Evolutionary conservation across 768 basidiomycete genomes (phyloP), one percentile per base, ranked within the genome.

Genomic region (Megacollybia marginata): DNA sequence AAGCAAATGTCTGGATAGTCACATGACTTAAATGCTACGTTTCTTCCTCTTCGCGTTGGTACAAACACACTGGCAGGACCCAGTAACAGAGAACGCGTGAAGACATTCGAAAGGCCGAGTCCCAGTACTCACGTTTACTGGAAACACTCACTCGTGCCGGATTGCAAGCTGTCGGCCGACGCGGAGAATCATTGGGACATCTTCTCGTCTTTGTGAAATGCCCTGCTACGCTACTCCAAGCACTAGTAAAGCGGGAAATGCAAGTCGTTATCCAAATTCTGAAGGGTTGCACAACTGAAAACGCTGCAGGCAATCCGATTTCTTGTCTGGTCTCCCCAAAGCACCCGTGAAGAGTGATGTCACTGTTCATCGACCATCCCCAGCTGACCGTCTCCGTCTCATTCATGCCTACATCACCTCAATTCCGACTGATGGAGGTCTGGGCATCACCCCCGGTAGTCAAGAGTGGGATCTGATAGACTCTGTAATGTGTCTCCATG

Each of bases 351-450:
- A 73, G 6, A 63, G 68, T 31, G 74, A 75, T 33, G 61, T 73
- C 18, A 72, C 74, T 48, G 64, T 67, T 2, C 67, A 67, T 2
- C 67, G 75, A 0, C 65, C 88, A 28, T 79, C 79, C 0, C 77
- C 86, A 6, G 82, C 89, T 1, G 86, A 92, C 59, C 79, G 85
- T 16, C 69, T 93, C 19, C 81, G 91, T n/a, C 77, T 92, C 32
- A 75, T n/a, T n/a, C n/a, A n/a, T n/a, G n/a, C n/a, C n/a, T n/a
- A n/a, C n/a, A n/a, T n/a, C n/a, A n/a, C n/a, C n/a, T n/a, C n/a
- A n/a, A n/a, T n/a, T n/a, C n/a, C n/a, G n/a, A n/a, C n/a, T n/a
- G n/a, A n/a, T n/a, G n/a, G n/a, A n/a, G n/a, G n/a, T n/a, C n/a
- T n/a, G n/a, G n/a, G n/a, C n/a, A n/a, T n/a, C n/a, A n/a, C n/a